Evolutionary conservation across 306 rosid species (phyloP).

Genomic region (Myrica gale): DNA sequence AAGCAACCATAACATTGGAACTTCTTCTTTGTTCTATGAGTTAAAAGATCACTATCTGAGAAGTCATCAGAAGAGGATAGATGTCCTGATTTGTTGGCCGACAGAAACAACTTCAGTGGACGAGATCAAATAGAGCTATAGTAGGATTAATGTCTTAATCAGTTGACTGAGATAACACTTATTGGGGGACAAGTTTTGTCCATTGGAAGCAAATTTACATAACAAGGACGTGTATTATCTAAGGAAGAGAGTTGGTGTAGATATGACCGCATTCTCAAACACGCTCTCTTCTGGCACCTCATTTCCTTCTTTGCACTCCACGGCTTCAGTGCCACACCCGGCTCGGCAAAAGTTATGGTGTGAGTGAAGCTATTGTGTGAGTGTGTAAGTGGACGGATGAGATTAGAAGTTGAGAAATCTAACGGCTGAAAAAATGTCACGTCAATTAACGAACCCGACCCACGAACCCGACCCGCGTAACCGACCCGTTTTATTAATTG

Average conservation of each 20-base stretch:
- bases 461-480: too few relatives aligned
- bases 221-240: constrained; percentile 1
- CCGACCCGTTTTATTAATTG: too few relatives aligned
- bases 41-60: not conserved
- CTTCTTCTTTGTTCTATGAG: not conserved
- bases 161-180: not conserved
- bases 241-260: constrained; percentile 64
- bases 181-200: too few relatives aligned
- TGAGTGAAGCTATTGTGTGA: too few relatives aligned
- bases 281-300: constrained; percentile 35
- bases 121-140: not conserved
- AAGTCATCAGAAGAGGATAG: not conserved
- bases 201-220: constrained; percentile 1
- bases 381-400: too few relatives aligned
- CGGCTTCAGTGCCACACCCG: constrained; percentile 32
- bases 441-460: too few relatives aligned
- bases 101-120: not conserved
- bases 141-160: not conserved
- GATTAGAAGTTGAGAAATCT: too few relatives aligned
- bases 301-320: constrained; percentile 40
- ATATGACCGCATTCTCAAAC: constrained; percentile 60
- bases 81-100: not conserved
- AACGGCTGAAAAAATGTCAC: too few relatives aligned
- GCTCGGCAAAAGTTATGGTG: too few relatives aligned
- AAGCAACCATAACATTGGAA: not conserved